Evolutionary conservation across 2,329 filamentous ascomycete genomes (phyloP), one percentile per base, ranked within the genome.

Genomic region (Akanthomyces dipterigenus): DNA sequence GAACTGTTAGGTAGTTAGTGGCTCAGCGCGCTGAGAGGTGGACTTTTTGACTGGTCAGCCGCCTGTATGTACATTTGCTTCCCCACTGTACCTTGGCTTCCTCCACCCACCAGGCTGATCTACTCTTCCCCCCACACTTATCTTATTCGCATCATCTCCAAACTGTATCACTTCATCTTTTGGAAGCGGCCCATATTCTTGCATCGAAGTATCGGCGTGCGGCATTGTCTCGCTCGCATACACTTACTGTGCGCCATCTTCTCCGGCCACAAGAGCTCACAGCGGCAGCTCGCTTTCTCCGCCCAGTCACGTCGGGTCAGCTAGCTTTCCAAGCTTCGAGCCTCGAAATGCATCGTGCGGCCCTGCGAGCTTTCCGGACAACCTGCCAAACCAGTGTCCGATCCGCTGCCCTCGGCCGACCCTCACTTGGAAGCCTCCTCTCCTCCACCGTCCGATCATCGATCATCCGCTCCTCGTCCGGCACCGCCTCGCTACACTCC

Each of bases 291-390:
- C 40, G 20, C 48, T 3, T n/a, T n/a, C 22, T 22, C n/a, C 18
- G 16, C 14, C 31, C 20, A 24, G 22, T 20, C 34, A 6, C 5
- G 36, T 36, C 31, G 16, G 31, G 31, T 20, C 63, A 45, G 57
- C 55, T 64, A 63, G 69, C 78, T 78, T 34, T 43, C 38, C 14
- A 48, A 49, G 26, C 46, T 38, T 5, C 18, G n/a, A 38, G 24
- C 38, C 28, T 46, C 49, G 58, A 45, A 78, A 93, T 93, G 89
- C 88, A 88, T 84, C 88, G 87, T 77, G 88, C 83, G 75, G 83
- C 85, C 67, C 76, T 86, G 65, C 83, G 85, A 79, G 84, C 84
- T 70, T 78, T 89, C 73, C 85, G 88, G 79, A 85, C 86, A 71
- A 85, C 84, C 70, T 83, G 85, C 75, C 84, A 87, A 72, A 82